These are phyloP conservation scores for Wakefieldia striispora DNA, from an alignment of 768 basidiomycete species.

Conservation along the genomic window DNA sequence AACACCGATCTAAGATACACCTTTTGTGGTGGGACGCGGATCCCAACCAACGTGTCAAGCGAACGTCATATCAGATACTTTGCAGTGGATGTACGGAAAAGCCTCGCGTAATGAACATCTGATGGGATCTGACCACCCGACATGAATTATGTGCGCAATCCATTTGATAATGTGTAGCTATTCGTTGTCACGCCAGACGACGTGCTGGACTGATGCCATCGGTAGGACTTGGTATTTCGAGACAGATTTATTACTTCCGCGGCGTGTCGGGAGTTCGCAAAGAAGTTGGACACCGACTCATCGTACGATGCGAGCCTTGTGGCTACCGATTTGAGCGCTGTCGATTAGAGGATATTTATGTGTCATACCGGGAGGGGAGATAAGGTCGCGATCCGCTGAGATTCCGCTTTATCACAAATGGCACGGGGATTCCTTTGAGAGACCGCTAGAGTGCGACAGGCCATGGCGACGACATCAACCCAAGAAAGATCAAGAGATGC, in stretches of 20 bases:
- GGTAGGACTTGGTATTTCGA: slow-evolving; percentile 11
- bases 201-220: slow-evolving; percentile 6
- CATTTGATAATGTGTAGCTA: neutral
- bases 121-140: slow-evolving; percentile 2
- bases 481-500: slow-evolving; percentile 10
- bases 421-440: slow-evolving; percentile 9
- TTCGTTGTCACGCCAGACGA: neutral
- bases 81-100: slow-evolving; percentile 8
- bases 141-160: neutral
- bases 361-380: slow-evolving; percentile 22
- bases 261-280: slow-evolving; percentile 22
- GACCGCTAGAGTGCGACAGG: slow-evolving; percentile 2
- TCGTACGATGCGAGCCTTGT: slow-evolving; percentile 16
- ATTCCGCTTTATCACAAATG: slow-evolving; percentile 10
- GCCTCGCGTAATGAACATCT: neutral
- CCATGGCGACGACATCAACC: slow-evolving; percentile 14
- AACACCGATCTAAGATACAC: slow-evolving; percentile 18
- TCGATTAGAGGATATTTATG: slow-evolving; percentile 8
- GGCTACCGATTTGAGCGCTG: slow-evolving; percentile 15
- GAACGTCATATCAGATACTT: slow-evolving; percentile 1
- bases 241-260: slow-evolving; percentile 25
- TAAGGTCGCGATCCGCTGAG: slow-evolving; percentile 32
- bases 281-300: slow-evolving; percentile 13
- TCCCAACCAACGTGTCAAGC: slow-evolving; percentile 13
- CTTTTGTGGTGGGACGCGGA: slow-evolving; percentile 28